Percentiles rank a stretch among this genome's conserved stretches.
Evolutionary conservation across 257 asterid genomes (phyloP).

Genomic region (Nicotiana attenuata): DNA sequence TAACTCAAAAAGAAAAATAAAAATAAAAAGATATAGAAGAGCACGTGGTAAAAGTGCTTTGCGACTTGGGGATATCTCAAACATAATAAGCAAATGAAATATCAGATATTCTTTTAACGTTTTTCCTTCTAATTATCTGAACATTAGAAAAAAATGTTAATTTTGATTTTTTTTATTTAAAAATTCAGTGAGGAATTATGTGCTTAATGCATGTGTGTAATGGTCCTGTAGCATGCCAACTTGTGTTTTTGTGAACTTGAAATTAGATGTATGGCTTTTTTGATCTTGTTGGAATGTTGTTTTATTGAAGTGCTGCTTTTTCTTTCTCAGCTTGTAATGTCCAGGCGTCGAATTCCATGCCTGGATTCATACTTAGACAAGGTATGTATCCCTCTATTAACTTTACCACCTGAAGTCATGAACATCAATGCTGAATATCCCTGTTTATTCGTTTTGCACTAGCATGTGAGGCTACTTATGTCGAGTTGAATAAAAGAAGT

Average conservation of each 20-base stretch:
- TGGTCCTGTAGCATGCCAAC: neutral
- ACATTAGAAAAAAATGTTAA: no score
- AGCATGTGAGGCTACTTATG: neutral
- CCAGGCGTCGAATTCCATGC: constrained; percentile 92
- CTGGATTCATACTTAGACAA: constrained; percentile 95
- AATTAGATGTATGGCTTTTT: neutral
- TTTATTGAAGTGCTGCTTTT: neutral
- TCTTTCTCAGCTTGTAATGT: constrained; percentile 81
- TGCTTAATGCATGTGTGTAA: neutral
- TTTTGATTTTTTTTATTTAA: no score
- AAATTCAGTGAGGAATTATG: neutral
- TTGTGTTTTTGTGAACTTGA: neutral
- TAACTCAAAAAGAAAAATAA: neutral
- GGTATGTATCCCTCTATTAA: constrained; percentile 38
- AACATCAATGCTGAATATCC: neutral
- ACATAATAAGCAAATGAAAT: neutral
- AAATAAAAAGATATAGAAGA: neutral
- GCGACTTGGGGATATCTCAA: neutral
- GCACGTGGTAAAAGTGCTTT: neutral
- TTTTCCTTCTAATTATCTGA: neutral
- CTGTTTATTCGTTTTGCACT: neutral
- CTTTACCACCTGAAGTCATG: neutral
- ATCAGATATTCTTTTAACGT: neutral
- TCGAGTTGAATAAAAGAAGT: neutral
- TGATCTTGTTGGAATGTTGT: neutral